phyloP scores from a whole-genome alignment of 179 eudicot species.

The Vitellaria paradoxa region DNA sequence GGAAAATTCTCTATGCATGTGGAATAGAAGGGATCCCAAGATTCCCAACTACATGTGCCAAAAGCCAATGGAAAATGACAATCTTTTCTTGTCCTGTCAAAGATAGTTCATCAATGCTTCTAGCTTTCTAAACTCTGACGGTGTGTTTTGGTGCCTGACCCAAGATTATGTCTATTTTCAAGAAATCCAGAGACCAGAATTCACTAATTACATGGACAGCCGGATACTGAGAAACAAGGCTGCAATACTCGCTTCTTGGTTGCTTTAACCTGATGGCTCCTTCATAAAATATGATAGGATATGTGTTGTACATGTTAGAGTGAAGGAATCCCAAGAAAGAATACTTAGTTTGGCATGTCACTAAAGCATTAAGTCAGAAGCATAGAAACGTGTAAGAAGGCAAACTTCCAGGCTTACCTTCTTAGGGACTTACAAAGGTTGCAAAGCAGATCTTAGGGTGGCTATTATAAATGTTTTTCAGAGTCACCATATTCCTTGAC shows the following conservation, averaged over 20 bases:
- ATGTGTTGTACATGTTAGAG: slow-evolving; percentile 5
- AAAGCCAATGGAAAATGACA: slow-evolving; percentile 6
- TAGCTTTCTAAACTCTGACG: neutral
- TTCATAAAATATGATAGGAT: neutral
- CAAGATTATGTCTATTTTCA: too few relatives aligned
- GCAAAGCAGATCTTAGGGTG: slow-evolving; percentile 29
- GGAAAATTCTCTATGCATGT: neutral
- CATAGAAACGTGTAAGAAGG: slow-evolving; percentile 13
- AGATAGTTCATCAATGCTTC: neutral
- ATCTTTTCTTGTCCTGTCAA: neutral
- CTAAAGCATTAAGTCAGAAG: slow-evolving; percentile 34
- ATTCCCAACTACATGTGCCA: slow-evolving; percentile 5
- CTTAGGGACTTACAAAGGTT: slow-evolving; percentile 41
- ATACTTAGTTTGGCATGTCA: slow-evolving; percentile 41
- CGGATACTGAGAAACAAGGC: too few relatives aligned
- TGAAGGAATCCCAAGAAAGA: slow-evolving; percentile 44
- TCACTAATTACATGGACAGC: neutral
- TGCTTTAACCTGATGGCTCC: neutral
- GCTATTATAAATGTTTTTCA: slow-evolving; percentile 19
- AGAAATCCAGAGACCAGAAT: neutral
- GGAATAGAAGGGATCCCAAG: neutral
- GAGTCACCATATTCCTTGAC: slow-evolving; percentile 14
- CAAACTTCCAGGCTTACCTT: slow-evolving; percentile 27
- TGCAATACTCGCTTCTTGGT: too few relatives aligned
- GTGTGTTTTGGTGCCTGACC: too few relatives aligned